Base-by-base conservation (phyloP, 2,329 filamentous ascomycete species). In the Microsporum ferrugineum region DNA sequence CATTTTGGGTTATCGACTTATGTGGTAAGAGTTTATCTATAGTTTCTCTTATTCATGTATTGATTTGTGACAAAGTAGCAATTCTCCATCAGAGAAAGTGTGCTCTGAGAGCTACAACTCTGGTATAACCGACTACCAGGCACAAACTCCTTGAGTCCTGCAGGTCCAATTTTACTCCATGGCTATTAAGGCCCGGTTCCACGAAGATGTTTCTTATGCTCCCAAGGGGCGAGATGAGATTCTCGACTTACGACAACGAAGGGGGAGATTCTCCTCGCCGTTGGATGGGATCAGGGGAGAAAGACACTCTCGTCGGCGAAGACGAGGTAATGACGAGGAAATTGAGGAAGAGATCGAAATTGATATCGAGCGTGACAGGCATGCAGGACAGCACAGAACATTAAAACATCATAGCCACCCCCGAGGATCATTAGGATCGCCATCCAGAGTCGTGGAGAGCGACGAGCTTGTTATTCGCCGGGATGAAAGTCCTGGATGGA, bases 101-200 rank as follows among this genome's bases (percentile, higher is more conserved):
- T 23, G 17, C 43, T 3, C 23, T 23, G 43, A 27, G 6, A 47
- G 14, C 8, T 27, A 5, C 43, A 23, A 12, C 2, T 47, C 12
- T 27, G 43, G 43, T 47, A 47, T 8, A 47, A 47, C 23, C 43
- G 43, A 47, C 4, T 27, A 5, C 17, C 23, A 51, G 45, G n/a
- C 14, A 55, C 29, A 17, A 17, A 4, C 23, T 29, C 14, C 34
- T 55, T 10, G 51, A 38, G 51, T 55, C 36, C 17, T 5, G 10
- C 2, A 6, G n/a, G 34, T 55, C 14, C 51, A 29, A 12, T 31
- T 1, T 8, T n/a, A 6, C 17, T 68, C 68, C 3, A 59, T 74
- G 62, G 68, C 70, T 10, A 60, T 72, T 33, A 61, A 68, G 38
- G 67, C 69, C 49, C 66, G 70, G 60, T 67, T 72, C 56, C 59